Evolutionary conservation across 768 basidiomycete genomes (phyloP).

Genomic region (Amanita inopinata): DNA sequence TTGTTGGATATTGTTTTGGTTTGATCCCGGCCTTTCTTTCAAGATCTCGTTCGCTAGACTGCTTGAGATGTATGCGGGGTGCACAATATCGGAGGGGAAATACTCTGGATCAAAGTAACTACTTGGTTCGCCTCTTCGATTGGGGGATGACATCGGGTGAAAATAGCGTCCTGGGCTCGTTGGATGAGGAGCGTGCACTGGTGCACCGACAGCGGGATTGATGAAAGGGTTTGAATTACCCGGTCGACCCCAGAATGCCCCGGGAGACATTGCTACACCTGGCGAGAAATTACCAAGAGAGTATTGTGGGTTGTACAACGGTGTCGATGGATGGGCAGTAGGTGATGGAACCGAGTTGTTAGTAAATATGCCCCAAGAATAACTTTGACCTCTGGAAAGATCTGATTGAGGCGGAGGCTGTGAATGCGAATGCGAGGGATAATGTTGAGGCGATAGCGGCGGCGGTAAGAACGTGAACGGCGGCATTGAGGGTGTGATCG

Average conservation of each 20-base stretch:
- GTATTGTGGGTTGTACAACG: conserved; percentile 5
- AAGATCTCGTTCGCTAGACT: conserved; percentile 9
- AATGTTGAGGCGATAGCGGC: conserved; percentile 17
- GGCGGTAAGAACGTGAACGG: conserved; percentile 78
- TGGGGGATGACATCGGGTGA: background rate
- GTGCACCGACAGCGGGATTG: conserved; percentile 38
- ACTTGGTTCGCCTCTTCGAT: conserved; percentile 6
- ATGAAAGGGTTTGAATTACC: conserved; percentile 33
- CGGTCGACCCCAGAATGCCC: conserved; percentile 62
- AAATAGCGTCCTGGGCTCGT: background rate
- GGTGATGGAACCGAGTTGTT: conserved; percentile 10
- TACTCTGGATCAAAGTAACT: conserved; percentile 10
- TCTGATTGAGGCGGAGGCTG: conserved; percentile 3
- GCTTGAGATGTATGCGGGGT: conserved; percentile 5
- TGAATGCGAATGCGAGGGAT: conserved; percentile 11
- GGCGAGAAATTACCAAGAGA: conserved; percentile 49
- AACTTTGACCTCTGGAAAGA: background rate
- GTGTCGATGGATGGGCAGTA: conserved; percentile 10
- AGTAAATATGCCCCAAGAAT: background rate
- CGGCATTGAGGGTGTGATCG: conserved; percentile 97
- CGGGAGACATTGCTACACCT: conserved; percentile 62
- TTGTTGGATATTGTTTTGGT: background rate
- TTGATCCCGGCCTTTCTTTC: background rate
- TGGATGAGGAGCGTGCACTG: conserved; percentile 22
- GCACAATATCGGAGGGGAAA: conserved; percentile 3